phyloP scores from a whole-genome alignment of 768 basidiomycete genomes.

The Cystobasidium onofrii region DNA sequence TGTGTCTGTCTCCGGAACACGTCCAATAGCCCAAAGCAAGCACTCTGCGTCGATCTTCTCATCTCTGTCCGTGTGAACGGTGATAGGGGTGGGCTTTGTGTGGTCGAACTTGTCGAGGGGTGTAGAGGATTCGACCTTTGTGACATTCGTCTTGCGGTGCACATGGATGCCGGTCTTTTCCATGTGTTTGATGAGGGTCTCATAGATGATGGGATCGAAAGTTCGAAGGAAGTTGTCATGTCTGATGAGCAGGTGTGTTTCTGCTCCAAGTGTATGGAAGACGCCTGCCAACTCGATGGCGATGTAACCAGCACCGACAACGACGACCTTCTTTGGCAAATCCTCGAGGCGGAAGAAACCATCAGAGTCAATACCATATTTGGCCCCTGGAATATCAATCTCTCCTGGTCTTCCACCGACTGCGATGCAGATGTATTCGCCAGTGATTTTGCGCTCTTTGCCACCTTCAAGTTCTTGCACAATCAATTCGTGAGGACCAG shows the following conservation, averaged over 20 bases:
- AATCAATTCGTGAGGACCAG: conserved; percentile 62
- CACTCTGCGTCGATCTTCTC: conserved; percentile 74
- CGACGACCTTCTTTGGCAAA: conserved; percentile 85
- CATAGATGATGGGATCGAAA: conserved; percentile 79
- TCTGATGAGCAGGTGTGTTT: conserved; percentile 87
- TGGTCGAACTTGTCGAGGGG: conserved; percentile 35
- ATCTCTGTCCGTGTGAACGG: conserved; percentile 66
- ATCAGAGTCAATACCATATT: conserved; percentile 82
- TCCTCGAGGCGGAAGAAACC: conserved; percentile 88
- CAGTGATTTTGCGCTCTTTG: conserved; percentile 64
- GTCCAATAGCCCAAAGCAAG: conserved; percentile 90
- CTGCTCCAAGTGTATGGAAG: conserved; percentile 78
- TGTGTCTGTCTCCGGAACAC: conserved; percentile 66
- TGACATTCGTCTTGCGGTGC: conserved; percentile 67
- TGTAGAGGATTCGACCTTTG: conserved; percentile 51
- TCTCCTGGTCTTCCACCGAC: conserved; percentile 76
- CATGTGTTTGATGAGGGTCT: conserved; percentile 81
- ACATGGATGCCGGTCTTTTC: conserved; percentile 84
- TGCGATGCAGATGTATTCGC: conserved; percentile 72
- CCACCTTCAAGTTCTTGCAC: conserved; percentile 57
- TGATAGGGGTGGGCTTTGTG: conserved; percentile 48
- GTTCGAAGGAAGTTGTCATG: conserved; percentile 80
- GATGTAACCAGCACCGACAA: conserved; percentile 96
- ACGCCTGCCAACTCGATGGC: conserved; percentile 94
- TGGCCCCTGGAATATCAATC: conserved; percentile 75